Percentiles rank a stretch among this genome's conserved stretches.
Evolutionary conservation across 352 stramenopile genomes (phyloP).

Genomic region (Phytophthora citricola): DNA sequence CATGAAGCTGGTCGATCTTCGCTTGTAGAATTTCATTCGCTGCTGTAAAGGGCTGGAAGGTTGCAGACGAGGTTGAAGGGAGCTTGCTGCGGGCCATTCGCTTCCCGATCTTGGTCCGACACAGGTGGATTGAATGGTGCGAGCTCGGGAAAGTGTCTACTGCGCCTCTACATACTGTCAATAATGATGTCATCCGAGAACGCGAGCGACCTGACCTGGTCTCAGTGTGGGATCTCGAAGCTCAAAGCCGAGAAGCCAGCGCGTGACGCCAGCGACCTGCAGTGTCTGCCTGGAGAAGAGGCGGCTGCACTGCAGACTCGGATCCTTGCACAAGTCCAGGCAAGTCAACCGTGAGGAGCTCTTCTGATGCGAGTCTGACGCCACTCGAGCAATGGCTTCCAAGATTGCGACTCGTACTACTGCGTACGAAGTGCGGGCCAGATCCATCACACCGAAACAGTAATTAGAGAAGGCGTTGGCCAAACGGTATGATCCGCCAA

Average conservation of each 20-base stretch:
- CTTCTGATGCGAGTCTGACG: conserved; percentile 14
- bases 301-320: background rate
- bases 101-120: conserved; percentile 14
- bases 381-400: conserved; percentile 13
- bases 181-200: background rate
- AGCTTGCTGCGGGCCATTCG: background rate
- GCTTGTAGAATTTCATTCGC: conserved; percentile 21
- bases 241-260: conserved; percentile 17
- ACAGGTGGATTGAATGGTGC: conserved; percentile 5
- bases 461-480: conserved; percentile 1
- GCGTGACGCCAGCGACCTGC: conserved; percentile 26
- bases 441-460: conserved; percentile 7
- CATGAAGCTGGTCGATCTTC: background rate
- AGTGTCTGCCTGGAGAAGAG: conserved; percentile 29
- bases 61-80: conserved; percentile 13
- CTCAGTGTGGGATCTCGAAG: conserved; percentile 7
- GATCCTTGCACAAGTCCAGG: background rate
- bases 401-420: conserved; percentile 9
- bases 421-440: background rate
- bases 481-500: background rate
- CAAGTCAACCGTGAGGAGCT: conserved; percentile 5
- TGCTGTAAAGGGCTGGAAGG: conserved; percentile 10
- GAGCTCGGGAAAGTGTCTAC: background rate
- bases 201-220: conserved; percentile 1
- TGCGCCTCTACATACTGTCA: conserved; percentile 2